Evolutionary conservation across 768 basidiomycete genomes (phyloP).

Genomic region (Gyrodon lividus): DNA sequence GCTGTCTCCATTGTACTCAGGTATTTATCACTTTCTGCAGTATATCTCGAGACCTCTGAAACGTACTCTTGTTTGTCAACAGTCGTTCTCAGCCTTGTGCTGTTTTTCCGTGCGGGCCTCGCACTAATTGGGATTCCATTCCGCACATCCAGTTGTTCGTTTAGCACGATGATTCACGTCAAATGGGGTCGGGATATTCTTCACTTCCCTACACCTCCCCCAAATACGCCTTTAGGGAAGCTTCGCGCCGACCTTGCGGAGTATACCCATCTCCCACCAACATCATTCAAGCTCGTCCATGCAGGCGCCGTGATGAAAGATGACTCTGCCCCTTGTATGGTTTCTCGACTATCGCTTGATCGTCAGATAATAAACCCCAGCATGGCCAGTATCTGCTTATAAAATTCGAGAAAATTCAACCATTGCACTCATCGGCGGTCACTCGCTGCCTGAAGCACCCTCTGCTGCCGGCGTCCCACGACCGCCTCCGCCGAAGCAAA

Average conservation of each 20-base stretch:
- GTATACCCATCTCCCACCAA: slow-evolving; percentile 66
- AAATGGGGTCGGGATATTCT: slow-evolving; percentile 54
- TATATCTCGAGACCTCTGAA: neutral
- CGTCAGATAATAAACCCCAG: neutral
- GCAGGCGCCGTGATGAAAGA: slow-evolving; percentile 91
- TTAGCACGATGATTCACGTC: slow-evolving; percentile 39
- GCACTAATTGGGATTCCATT: slow-evolving; percentile 17
- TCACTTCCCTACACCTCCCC: slow-evolving; percentile 55
- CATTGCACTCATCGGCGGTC: slow-evolving; percentile 66
- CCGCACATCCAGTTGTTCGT: slow-evolving; percentile 1
- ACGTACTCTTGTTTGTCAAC: neutral
- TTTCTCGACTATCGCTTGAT: slow-evolving; percentile 4
- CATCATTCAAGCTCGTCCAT: slow-evolving; percentile 84
- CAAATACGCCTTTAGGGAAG: slow-evolving; percentile 52
- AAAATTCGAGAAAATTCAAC: slow-evolving; percentile 65
- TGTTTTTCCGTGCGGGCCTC: slow-evolving; percentile 27
- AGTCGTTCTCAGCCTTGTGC: slow-evolving; percentile 36
- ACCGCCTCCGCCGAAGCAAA: slow-evolving; percentile 22
- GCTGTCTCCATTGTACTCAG: slow-evolving; percentile 29
- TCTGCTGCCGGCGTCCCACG: slow-evolving; percentile 21
- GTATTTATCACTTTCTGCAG: slow-evolving; percentile 7
- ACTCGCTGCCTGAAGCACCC: slow-evolving; percentile 24
- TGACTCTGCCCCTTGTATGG: slow-evolving; percentile 62
- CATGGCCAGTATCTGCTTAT: slow-evolving; percentile 65
- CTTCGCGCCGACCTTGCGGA: slow-evolving; percentile 65